phyloP scores from a whole-genome alignment of 1,284 basidiomycete species.

The Marasmius sp. region DNA sequence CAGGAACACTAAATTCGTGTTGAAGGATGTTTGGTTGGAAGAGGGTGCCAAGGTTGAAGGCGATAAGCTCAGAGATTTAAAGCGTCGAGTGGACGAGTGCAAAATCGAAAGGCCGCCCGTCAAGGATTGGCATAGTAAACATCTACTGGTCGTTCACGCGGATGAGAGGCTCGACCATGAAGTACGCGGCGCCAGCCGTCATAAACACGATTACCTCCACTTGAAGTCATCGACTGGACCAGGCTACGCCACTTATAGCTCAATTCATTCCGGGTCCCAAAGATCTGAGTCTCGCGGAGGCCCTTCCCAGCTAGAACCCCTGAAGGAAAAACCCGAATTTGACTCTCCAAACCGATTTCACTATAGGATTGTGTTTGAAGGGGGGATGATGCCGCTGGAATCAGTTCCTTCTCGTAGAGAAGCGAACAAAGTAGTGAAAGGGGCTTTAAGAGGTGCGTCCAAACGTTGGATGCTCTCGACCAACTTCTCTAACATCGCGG shows the following conservation, averaged over 20 bases:
- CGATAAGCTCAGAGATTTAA: no score
- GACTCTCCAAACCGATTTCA: background rate
- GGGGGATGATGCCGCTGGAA: background rate
- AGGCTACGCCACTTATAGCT: background rate
- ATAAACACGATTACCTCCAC: no score
- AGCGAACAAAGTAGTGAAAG: no score
- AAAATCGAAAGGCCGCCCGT: no score
- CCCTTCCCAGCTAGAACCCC: background rate
- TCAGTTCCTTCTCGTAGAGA: background rate
- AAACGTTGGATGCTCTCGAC: no score
- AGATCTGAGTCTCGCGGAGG: background rate
- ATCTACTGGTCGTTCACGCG: background rate
- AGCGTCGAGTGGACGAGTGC: no score
- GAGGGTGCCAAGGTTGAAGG: background rate
- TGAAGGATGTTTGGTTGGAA: constrained; percentile 8
- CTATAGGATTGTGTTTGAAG: background rate
- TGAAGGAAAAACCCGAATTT: background rate
- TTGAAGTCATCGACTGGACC: no score
- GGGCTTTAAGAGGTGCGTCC: no score
- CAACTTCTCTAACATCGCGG: background rate
- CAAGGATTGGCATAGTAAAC: background rate
- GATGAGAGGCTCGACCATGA: background rate
- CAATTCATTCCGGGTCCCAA: background rate
- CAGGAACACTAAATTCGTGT: background rate
- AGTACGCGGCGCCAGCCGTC: no score